These are phyloP conservation scores for Exserohilum turcica DNA, from an alignment of 2,329 filamentous ascomycete species.

Conservation along the genomic window DNA sequence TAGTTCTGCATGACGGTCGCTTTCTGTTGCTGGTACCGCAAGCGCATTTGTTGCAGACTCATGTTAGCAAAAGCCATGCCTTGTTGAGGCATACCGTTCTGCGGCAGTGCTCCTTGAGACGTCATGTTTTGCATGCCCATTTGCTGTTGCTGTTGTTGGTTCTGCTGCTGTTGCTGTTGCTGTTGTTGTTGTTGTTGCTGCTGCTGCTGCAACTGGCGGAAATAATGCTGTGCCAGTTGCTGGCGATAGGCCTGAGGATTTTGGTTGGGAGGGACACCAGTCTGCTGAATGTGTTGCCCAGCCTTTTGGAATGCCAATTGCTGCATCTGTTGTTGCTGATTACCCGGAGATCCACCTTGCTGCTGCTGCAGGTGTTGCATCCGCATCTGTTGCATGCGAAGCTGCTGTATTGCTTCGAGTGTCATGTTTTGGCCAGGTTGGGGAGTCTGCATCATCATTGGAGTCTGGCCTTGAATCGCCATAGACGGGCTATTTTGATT, in stretches of 20 bases:
- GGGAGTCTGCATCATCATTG: slow-evolving; percentile 45
- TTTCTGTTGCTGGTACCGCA: slow-evolving; percentile 33
- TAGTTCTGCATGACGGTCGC: slow-evolving; percentile 33
- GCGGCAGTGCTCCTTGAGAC: slow-evolving; percentile 28
- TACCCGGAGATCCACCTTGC: slow-evolving; percentile 26
- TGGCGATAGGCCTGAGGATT: slow-evolving; percentile 34
- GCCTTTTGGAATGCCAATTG: slow-evolving; percentile 42
- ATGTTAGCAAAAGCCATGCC: slow-evolving; percentile 34
- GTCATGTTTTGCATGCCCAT: slow-evolving; percentile 35
- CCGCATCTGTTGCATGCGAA: slow-evolving; percentile 35
- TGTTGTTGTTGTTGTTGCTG: slow-evolving; percentile 39
- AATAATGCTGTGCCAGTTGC: slow-evolving; percentile 33
- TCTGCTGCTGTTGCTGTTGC: slow-evolving; percentile 36
- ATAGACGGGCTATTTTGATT: slow-evolving; percentile 45
- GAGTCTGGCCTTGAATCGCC: slow-evolving; percentile 42
- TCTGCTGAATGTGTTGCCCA: slow-evolving; percentile 38
- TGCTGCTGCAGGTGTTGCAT: slow-evolving; percentile 38
- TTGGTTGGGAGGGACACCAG: slow-evolving; percentile 40
- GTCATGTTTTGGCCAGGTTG: slow-evolving; percentile 42
- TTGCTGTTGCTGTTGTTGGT: slow-evolving; percentile 35
- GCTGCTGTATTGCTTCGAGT: slow-evolving; percentile 42
- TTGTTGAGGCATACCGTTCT: slow-evolving; percentile 30
- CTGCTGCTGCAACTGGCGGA: slow-evolving; percentile 34
- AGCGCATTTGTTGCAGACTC: slow-evolving; percentile 33
- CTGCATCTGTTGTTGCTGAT: slow-evolving; percentile 30